A percentile compares a stretch with the other conserved stretches of the same genome.
Conservation (phyloP, 2,329 filamentous ascomycete species). For the Penicillium brevicompactum region DNA sequence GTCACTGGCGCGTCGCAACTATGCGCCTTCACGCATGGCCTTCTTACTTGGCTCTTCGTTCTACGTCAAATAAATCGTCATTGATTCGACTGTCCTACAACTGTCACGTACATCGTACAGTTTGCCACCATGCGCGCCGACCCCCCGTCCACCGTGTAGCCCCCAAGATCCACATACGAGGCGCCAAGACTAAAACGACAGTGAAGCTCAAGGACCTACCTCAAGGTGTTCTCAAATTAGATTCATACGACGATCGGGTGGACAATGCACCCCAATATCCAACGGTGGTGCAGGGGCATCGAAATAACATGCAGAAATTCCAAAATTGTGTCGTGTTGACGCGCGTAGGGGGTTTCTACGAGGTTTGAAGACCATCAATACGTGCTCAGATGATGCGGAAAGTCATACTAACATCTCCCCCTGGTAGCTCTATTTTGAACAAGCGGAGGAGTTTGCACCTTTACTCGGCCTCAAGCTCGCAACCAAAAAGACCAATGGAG, state of each 20-base stretch:
- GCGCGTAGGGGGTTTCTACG: slow-evolving; percentile 93
- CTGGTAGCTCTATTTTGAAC: slow-evolving; percentile 81
- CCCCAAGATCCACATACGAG: slow-evolving; percentile 17
- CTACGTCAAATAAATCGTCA: neutral
- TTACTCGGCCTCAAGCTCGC: slow-evolving; percentile 86
- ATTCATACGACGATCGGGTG: slow-evolving; percentile 45
- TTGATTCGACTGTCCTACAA: slow-evolving; percentile 11
- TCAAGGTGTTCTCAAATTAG: slow-evolving; percentile 56
- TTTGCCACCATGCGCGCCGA: slow-evolving; percentile 35
- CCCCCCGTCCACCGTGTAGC: slow-evolving; percentile 20
- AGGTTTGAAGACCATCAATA: slow-evolving; percentile 49
- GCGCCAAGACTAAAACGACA: slow-evolving; percentile 41
- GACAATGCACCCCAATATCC: slow-evolving; percentile 68
- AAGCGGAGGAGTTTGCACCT: slow-evolving; percentile 85
- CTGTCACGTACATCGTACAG: slow-evolving; percentile 28
- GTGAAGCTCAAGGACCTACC: slow-evolving; percentile 53
- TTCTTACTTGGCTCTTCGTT: slow-evolving; percentile 10
- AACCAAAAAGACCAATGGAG: slow-evolving; percentile 75
- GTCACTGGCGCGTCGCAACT: slow-evolving; percentile 15
- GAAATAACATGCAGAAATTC: slow-evolving; percentile 87
- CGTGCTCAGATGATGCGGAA: neutral
- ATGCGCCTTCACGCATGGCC: slow-evolving; percentile 30
- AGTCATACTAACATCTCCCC: slow-evolving; percentile 7
- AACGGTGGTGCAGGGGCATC: slow-evolving; percentile 83
- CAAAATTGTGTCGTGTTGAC: slow-evolving; percentile 89